Percentiles rank a stretch among this genome's conserved stretches.
Evolutionary conservation across 768 basidiomycete genomes (phyloP).

Genomic region (Mycena crocata): DNA sequence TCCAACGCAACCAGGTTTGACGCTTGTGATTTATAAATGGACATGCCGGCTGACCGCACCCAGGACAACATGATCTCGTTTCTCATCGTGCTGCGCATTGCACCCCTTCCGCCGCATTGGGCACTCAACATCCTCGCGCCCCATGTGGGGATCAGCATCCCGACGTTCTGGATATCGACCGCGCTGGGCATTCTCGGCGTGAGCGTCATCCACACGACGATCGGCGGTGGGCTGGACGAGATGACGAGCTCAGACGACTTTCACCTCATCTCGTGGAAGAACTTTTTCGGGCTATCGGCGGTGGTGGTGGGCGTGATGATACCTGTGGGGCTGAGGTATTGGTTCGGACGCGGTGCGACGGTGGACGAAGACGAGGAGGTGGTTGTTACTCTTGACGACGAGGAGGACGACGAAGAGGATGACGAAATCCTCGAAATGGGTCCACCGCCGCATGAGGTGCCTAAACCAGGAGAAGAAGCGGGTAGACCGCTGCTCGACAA

Average conservation of each 20-base stretch:
- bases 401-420: constrained; percentile 44
- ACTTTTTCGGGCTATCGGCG: constrained; percentile 86
- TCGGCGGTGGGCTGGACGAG: constrained; percentile 91
- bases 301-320: constrained; percentile 94
- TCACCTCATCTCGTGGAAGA: constrained; percentile 91
- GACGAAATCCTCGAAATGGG: constrained; percentile 70
- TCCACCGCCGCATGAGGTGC: constrained; percentile 53
- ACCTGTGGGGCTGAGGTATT: constrained; percentile 89
- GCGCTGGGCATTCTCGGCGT: constrained; percentile 93
- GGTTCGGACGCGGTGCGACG: constrained; percentile 80
- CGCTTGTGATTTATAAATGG: not conserved
- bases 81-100: constrained; percentile 93
- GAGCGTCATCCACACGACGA: constrained; percentile 94
- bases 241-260: constrained; percentile 97
- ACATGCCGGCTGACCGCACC: not conserved
- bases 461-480: constrained; percentile 48
- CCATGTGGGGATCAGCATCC: constrained; percentile 87
- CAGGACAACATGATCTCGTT: constrained; percentile 89
- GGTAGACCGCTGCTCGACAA: constrained; percentile 22
- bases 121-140: constrained; percentile 93
- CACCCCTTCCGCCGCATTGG: constrained; percentile 97
- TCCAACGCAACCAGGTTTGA: constrained; percentile 64
- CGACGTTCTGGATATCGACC: constrained; percentile 91
- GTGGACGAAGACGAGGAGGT: too few species aligned
- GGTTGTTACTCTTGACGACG: constrained; percentile 45